Evolutionary conservation across 2,329 filamentous ascomycete species (phyloP).

Genomic region (Monosporascus ibericus): DNA sequence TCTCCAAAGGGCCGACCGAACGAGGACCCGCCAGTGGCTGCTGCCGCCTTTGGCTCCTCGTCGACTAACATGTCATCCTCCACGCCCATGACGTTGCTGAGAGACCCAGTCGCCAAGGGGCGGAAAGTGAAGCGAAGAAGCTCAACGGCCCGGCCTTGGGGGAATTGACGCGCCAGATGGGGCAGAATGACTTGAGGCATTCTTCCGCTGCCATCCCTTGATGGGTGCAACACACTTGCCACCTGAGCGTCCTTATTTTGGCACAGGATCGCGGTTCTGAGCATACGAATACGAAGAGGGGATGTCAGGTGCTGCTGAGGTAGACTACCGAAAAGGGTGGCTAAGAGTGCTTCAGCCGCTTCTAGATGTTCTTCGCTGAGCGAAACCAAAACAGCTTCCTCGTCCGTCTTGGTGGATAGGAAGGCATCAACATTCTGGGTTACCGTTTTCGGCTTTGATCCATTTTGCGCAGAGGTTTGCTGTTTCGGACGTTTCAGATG

Average conservation of each 20-base stretch:
- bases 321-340: slow-evolving; percentile 54
- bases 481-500: slow-evolving; percentile 37
- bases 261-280: slow-evolving; percentile 72
- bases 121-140: slow-evolving; percentile 58
- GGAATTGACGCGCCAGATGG: slow-evolving; percentile 63
- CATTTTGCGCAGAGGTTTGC: slow-evolving; percentile 28
- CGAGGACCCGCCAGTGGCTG: slow-evolving; percentile 13
- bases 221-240: slow-evolving; percentile 75
- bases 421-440: slow-evolving; percentile 68
- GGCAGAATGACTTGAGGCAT: slow-evolving; percentile 72
- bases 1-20: slow-evolving; percentile 17
- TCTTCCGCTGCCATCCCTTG: slow-evolving; percentile 55
- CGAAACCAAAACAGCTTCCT: slow-evolving; percentile 23
- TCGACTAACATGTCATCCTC: slow-evolving; percentile 30
- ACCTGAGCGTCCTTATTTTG: slow-evolving; percentile 67
- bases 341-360: slow-evolving; percentile 58
- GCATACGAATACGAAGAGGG: slow-evolving; percentile 66
- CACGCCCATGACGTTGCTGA: slow-evolving; percentile 27
- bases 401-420: slow-evolving; percentile 39
- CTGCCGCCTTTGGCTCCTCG: slow-evolving; percentile 16
- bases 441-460: slow-evolving; percentile 34
- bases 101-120: slow-evolving; percentile 23
- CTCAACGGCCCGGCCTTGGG: slow-evolving; percentile 61
- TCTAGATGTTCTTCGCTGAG: slow-evolving; percentile 41
- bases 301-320: slow-evolving; percentile 64